phyloP scores from a whole-genome alignment of 192 early-diverging fungal genomes.

The Backusella parvicylindrica region DNA sequence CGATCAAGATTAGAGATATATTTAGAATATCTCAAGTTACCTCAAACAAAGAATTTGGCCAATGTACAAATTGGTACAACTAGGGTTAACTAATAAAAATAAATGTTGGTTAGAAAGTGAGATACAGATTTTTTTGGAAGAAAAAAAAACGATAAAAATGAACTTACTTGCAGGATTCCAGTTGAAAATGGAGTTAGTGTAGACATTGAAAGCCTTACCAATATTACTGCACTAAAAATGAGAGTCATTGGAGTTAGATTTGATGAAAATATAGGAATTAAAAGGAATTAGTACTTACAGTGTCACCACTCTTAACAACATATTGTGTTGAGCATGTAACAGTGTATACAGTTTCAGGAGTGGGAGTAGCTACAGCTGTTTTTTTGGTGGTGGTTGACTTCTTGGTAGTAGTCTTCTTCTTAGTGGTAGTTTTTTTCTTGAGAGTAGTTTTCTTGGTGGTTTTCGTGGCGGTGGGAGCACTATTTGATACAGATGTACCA shows the following conservation, averaged over 20 bases:
- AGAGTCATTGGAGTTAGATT: neutral
- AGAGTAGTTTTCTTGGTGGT: neutral
- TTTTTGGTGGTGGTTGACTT: neutral
- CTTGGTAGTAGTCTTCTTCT: too few species aligned
- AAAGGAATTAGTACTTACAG: neutral
- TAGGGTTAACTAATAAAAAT: slow-evolving; percentile 7
- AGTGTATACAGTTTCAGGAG: neutral
- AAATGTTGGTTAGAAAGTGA: neutral
- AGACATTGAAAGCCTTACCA: neutral
- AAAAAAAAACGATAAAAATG: neutral
- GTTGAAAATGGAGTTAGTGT: slow-evolving; percentile 10
- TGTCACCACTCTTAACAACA: slow-evolving; percentile 15
- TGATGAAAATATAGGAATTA: neutral
- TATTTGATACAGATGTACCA: neutral
- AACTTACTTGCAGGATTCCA: slow-evolving; percentile 25
- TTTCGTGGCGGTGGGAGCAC: neutral
- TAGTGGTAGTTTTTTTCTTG: neutral
- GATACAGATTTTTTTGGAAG: neutral
- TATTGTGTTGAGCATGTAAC: slow-evolving; percentile 12
- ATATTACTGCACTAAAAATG: slow-evolving; percentile 14
- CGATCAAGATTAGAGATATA: neutral
- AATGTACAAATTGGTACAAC: slow-evolving; percentile 27
- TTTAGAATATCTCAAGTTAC: neutral
- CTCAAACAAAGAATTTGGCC: slow-evolving; percentile 24
- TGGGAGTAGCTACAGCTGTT: neutral